These are phyloP conservation scores for Phellopilus nigrolimitatus DNA, from an alignment of 1,284 basidiomycete genomes.

Conservation along the genomic window DNA sequence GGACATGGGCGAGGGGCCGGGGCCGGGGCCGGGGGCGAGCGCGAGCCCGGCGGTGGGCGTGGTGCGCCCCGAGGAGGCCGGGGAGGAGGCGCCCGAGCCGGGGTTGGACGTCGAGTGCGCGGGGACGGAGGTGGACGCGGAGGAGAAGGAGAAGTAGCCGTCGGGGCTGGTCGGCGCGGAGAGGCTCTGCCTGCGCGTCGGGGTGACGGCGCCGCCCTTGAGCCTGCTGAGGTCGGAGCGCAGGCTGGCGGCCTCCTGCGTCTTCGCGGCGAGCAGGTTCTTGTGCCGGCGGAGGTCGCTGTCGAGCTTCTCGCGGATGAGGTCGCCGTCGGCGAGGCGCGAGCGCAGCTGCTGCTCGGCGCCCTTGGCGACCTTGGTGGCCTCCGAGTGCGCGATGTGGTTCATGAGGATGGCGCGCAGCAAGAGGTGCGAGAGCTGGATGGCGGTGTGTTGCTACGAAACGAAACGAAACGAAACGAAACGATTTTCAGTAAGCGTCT, in stretches of 20 bases:
- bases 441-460: slow-evolving; percentile 12
- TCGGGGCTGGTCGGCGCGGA: slow-evolving; percentile 18
- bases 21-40: background rate
- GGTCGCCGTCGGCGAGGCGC: slow-evolving; percentile 59
- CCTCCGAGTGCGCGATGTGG: slow-evolving; percentile 70
- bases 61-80: slow-evolving; percentile 15
- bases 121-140: slow-evolving; percentile 9
- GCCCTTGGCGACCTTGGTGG: slow-evolving; percentile 56
- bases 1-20: no score
- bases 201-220: slow-evolving; percentile 23
- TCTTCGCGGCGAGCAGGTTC: slow-evolving; percentile 56
- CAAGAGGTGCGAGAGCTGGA: slow-evolving; percentile 38
- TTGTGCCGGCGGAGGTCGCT: slow-evolving; percentile 50
- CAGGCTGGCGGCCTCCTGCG: slow-evolving; percentile 62
- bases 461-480: slow-evolving; percentile 14
- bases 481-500: slow-evolving; percentile 24
- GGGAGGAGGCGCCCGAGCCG: background rate
- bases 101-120: background rate
- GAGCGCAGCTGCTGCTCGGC: slow-evolving; percentile 55
- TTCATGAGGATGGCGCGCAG: slow-evolving; percentile 77
- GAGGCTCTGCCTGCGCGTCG: slow-evolving; percentile 15
- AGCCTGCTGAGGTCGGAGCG: slow-evolving; percentile 56
- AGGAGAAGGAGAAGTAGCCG: slow-evolving; percentile 13
- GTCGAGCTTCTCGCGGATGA: slow-evolving; percentile 53
- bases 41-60: slow-evolving; percentile 18